These are phyloP conservation scores for Cystobasidiopsis lactophilus DNA, from an alignment of 768 basidiomycete species.

Conservation along the genomic window DNA sequence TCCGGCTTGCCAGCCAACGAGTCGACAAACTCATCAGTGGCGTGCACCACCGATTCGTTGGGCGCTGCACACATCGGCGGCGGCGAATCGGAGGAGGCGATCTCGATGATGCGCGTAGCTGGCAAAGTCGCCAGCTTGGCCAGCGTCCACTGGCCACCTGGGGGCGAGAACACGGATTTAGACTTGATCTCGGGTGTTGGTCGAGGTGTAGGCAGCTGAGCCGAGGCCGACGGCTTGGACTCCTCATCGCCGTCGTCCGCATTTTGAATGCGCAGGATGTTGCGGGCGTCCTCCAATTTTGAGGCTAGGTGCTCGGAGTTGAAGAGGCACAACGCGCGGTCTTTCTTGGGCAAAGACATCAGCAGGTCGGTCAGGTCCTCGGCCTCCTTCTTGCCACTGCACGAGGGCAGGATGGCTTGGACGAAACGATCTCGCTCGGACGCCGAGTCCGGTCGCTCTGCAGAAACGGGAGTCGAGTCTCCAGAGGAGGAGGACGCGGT, in stretches of 20 bases:
- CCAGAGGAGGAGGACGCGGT: constrained; percentile 6
- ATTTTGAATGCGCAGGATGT: constrained; percentile 38
- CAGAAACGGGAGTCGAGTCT: too few relatives aligned
- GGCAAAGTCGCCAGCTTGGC: constrained; percentile 48
- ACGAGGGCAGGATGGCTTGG: constrained; percentile 42
- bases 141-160: constrained; percentile 26
- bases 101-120: constrained; percentile 47
- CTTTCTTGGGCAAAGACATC: constrained; percentile 68
- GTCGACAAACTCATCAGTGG: constrained; percentile 53
- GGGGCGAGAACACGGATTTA: constrained; percentile 14
- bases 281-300: constrained; percentile 62
- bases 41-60: constrained; percentile 22
- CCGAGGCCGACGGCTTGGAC: neutral
- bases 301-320: constrained; percentile 52
- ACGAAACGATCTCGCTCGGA: constrained; percentile 58
- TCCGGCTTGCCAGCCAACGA: constrained; percentile 31
- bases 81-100: constrained; percentile 27
- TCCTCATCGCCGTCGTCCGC: constrained; percentile 27
- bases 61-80: neutral
- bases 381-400: constrained; percentile 30
- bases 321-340: constrained; percentile 77
- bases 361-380: constrained; percentile 51
- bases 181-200: constrained; percentile 26
- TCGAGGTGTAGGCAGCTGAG: constrained; percentile 16
- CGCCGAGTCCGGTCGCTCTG: constrained; percentile 10